Base-by-base conservation (phyloP, 108 stramenopile species). In the Skeletonema marinoi region DNA sequence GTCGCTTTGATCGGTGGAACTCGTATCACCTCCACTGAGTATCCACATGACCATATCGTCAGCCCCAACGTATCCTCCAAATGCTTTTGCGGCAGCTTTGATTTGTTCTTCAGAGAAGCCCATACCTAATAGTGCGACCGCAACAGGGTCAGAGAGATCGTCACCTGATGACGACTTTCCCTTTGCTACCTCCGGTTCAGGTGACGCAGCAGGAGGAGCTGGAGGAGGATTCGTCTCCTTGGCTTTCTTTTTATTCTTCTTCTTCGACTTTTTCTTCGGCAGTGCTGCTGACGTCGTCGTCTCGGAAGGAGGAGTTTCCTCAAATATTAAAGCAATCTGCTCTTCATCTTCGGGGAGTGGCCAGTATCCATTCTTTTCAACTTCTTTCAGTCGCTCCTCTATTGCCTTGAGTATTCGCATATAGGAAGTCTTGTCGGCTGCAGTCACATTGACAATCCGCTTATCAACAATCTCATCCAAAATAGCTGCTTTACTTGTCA, bases 21-120 rank as follows among this genome's bases (percentile, higher is more conserved):
- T 72, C 9, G n/a, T 66, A 25, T 50, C 66, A 39, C 65, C 72
- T 50, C 63, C 82, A 62, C 81, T 87, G 11, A 95, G 80, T 68
- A 95, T 95, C 91, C 91, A 92, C 65, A 88, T 83, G 30, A 95
- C 91, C 75, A 93, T 76, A 60, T 93, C 90, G 71, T 95, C 94
- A 4, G 91, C 89, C 0, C 89, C 91, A 13, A 92, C 89, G 36
- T 82, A 87, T 21, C 94, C 94, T 31, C 94, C 94, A 60, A 88
- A 91, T 10, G 91, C 92, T 46, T 86, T 78, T 9, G 88, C 88
- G 16, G 91, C 92, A 33, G 80, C 75, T 19, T 68, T 68, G 29
- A 93, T 87, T 72, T 92, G 92, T 11, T 87, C 88, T 33, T 78
- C 75, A 14, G 85, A 59, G 70, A 95, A 95, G 30, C 94, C 94